Evolutionary conservation across 2,329 filamentous ascomycete species (phyloP).

Genomic region (Fusarium chlamydosporum): DNA sequence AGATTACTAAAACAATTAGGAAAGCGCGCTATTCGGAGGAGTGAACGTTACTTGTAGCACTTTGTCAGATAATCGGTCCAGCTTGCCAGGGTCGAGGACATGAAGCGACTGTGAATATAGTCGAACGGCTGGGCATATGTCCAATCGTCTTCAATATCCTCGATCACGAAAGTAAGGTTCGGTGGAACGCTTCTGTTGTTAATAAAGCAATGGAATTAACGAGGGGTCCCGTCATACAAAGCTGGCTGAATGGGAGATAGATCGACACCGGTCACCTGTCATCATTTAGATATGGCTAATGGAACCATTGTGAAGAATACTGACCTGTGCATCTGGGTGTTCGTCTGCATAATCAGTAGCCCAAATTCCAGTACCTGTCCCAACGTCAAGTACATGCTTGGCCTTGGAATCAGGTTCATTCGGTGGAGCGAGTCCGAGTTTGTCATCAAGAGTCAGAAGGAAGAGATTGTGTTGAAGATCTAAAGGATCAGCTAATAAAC

Average conservation of each 20-base stretch:
- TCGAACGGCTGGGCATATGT: constrained; percentile 26
- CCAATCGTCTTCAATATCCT: constrained; percentile 42
- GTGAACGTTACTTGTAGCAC: constrained; percentile 11
- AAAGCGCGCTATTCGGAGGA: accelerated
- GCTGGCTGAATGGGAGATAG: constrained; percentile 38
- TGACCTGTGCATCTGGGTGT: constrained; percentile 28
- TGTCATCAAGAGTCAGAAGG: constrained; percentile 32
- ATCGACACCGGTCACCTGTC: constrained; percentile 30
- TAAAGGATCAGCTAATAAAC: neutral
- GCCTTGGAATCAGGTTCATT: constrained; percentile 30
- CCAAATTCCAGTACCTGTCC: constrained; percentile 45
- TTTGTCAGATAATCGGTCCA: constrained; percentile 23
- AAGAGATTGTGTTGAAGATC: constrained; percentile 42
- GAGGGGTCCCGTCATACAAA: neutral
- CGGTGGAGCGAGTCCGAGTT: constrained; percentile 34
- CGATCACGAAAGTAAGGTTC: constrained; percentile 30
- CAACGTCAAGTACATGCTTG: constrained; percentile 36
- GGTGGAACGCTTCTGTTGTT: constrained; percentile 21
- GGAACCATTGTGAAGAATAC: accelerated
- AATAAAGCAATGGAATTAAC: accelerated
- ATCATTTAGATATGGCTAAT: accelerated
- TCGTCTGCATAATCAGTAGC: constrained; percentile 42
- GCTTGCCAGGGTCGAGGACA: constrained; percentile 28
- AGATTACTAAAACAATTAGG: constrained; percentile 34
- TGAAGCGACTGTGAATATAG: constrained; percentile 42